These are phyloP conservation scores for Vitis rotundifolia DNA, from an alignment of 164 flowering plant genomes.

Conservation along the genomic window DNA sequence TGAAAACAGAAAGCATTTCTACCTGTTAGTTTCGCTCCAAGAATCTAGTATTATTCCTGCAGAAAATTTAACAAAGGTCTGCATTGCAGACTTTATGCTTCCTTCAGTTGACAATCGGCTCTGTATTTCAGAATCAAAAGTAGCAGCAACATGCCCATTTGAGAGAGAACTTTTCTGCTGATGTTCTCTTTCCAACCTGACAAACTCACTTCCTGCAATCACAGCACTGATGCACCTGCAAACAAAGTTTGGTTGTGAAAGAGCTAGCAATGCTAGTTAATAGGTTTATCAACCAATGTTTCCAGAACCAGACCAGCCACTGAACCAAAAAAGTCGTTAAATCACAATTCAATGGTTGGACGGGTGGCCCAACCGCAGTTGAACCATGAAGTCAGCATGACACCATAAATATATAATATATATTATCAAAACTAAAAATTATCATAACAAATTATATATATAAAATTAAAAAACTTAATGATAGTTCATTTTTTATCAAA, in stretches of 20 bases:
- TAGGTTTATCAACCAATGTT: no score
- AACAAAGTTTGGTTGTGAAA: constrained; percentile 9
- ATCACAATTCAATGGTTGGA: no score
- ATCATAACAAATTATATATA: no score
- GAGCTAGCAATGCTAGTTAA: background rate
- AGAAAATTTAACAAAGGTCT: constrained; percentile 70
- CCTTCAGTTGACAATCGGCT: constrained; percentile 59
- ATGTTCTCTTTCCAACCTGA: constrained; percentile 79
- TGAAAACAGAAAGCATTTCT: constrained; percentile 2
- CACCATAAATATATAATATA: no score
- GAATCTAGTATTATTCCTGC: constrained; percentile 76
- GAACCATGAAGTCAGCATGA: no score
- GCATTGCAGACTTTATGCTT: constrained; percentile 77
- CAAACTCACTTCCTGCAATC: constrained; percentile 85
- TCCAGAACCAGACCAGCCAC: no score
- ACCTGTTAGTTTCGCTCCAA: constrained; percentile 87
- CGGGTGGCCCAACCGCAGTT: no score
- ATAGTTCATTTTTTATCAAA: no score
- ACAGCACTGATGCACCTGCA: constrained; percentile 91
- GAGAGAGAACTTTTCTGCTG: constrained; percentile 51
- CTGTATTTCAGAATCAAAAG: constrained; percentile 53
- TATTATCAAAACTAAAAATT: no score
- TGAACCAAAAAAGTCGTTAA: no score
- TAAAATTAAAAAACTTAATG: no score
- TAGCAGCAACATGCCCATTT: constrained; percentile 57